Conservation (phyloP, 176 grass and related monocot species). For the Ensete ventricosum region DNA sequence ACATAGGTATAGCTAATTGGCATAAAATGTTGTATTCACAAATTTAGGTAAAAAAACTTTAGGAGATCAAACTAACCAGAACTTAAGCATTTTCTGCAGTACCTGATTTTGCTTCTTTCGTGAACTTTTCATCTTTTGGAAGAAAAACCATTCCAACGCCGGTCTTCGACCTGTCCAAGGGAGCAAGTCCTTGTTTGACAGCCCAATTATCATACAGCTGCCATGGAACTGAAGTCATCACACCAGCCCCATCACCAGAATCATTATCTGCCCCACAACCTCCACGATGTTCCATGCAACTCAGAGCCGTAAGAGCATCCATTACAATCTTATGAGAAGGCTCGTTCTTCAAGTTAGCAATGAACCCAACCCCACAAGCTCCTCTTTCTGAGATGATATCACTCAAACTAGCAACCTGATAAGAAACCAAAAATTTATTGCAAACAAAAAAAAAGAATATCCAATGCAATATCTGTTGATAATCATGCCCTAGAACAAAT, state of each 20-base stretch:
- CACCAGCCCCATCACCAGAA: constrained; percentile 86
- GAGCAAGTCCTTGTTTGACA: constrained; percentile 59
- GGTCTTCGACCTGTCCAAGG: constrained; percentile 53
- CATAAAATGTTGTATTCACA: not conserved
- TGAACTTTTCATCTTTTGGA: constrained; percentile 58
- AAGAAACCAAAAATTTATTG: not conserved
- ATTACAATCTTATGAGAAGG: constrained; percentile 76
- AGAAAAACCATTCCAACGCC: constrained; percentile 98
- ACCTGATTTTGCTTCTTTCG: constrained; percentile 81
- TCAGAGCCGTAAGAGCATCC: constrained; percentile 81
- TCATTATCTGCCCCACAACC: constrained; percentile 95
- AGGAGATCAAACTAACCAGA: not conserved
- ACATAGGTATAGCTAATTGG: not conserved
- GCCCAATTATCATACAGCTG: constrained; percentile 79
- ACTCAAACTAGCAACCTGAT: constrained; percentile 59
- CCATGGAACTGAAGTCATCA: constrained; percentile 92
- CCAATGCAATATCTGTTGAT: not conserved
- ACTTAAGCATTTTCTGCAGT: constrained; percentile 6
- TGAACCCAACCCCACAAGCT: constrained; percentile 94
- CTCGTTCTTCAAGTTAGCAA: constrained; percentile 89
- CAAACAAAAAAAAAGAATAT: not conserved
- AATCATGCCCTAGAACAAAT: not conserved
- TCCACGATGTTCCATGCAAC: constrained; percentile 99
- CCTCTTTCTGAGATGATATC: constrained; percentile 94
- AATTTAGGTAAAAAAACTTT: not conserved